Percentiles rank a stretch among this genome's conserved stretches.
Evolutionary conservation across 768 basidiomycete species (phyloP).

Genomic region (Phlebiopsis gigantea): DNA sequence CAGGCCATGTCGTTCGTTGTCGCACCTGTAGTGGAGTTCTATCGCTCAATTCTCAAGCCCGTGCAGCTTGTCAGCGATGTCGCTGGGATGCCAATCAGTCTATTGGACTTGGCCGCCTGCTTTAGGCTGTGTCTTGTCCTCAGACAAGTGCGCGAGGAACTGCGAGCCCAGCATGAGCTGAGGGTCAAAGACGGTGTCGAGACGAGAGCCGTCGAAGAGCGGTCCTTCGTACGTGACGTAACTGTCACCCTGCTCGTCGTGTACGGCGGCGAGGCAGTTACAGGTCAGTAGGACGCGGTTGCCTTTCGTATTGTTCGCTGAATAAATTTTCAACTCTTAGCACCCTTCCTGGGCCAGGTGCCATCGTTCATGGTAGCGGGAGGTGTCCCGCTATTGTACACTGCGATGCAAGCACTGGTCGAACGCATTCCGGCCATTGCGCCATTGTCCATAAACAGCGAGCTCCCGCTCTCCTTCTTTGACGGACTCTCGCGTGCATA

Average conservation of each 20-base stretch:
- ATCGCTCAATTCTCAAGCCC: constrained; percentile 49
- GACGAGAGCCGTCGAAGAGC: constrained; percentile 34
- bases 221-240: constrained; percentile 54
- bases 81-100: constrained; percentile 44
- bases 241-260: constrained; percentile 61
- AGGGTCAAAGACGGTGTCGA: constrained; percentile 27
- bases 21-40: constrained; percentile 41
- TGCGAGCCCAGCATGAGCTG: constrained; percentile 38
- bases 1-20: constrained; percentile 32
- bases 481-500: constrained; percentile 79
- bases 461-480: constrained; percentile 67
- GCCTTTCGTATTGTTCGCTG: not conserved
- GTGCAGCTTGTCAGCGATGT: constrained; percentile 67
- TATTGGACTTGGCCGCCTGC: constrained; percentile 63
- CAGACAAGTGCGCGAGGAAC: constrained; percentile 57
- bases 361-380: constrained; percentile 82
- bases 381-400: constrained; percentile 57
- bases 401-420: constrained; percentile 53
- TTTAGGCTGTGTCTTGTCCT: constrained; percentile 66
- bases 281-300: constrained; percentile 51
- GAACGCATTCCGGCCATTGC: constrained; percentile 56
- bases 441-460: constrained; percentile 44
- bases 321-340: no score
- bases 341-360: constrained; percentile 43
- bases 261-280: constrained; percentile 73